Evolutionary conservation across 1,284 basidiomycete genomes (phyloP).

Genomic region (Pholiota adiposa): DNA sequence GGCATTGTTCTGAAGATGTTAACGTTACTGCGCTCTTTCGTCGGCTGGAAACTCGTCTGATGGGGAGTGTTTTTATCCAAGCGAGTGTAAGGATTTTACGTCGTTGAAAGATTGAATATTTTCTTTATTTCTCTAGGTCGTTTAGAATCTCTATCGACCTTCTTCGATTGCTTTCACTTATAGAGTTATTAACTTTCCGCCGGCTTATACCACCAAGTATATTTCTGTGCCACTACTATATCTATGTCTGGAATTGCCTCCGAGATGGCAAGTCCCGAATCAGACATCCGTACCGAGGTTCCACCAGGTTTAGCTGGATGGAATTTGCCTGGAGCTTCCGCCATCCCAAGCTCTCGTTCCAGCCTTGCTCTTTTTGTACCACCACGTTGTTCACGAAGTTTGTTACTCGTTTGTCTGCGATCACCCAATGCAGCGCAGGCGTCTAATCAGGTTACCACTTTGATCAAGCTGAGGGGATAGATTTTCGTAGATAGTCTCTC

Average conservation of each 20-base stretch:
- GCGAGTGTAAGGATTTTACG: not conserved
- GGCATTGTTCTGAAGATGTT: no score
- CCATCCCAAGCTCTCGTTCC: slow-evolving; percentile 3
- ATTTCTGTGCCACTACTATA: not conserved
- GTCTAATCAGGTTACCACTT: not conserved
- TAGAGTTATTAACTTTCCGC: not conserved
- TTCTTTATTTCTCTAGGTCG: not conserved
- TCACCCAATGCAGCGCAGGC: not conserved
- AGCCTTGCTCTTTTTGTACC: not conserved
- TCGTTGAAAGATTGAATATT: not conserved
- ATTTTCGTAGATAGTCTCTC: not conserved
- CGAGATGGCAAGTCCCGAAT: not conserved
- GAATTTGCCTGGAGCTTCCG: no score
- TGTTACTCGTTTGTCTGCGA: slow-evolving; percentile 6
- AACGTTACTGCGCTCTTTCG: not conserved
- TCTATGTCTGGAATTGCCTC: not conserved
- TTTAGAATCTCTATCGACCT: not conserved
- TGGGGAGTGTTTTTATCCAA: not conserved
- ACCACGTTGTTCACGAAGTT: slow-evolving; percentile 6
- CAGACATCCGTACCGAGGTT: not conserved
- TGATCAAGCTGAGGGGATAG: not conserved
- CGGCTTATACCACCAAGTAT: slow-evolving; percentile 2
- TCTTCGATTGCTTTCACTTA: not conserved
- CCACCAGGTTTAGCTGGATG: no score
- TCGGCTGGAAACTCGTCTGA: not conserved